A percentile compares a stretch with the other conserved stretches of the same genome.
Conservation (phyloP, 257 asterid genomes). For the Oldenlandia corymbosa region DNA sequence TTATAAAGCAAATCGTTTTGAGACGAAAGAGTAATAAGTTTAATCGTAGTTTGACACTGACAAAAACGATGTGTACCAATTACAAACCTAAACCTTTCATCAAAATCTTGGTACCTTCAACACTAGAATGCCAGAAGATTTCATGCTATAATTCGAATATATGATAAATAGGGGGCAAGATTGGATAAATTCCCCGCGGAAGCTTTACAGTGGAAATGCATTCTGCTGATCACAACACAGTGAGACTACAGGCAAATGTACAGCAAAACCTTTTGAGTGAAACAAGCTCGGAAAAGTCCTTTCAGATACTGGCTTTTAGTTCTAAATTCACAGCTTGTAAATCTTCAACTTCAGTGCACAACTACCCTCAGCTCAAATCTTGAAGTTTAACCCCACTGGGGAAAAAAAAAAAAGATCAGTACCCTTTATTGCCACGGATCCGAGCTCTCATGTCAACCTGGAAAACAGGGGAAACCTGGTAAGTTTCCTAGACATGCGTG, state of each 20-base stretch:
- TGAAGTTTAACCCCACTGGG: neutral
- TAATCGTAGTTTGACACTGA: too few relatives aligned
- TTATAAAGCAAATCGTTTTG: too few relatives aligned
- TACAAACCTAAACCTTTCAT: too few relatives aligned
- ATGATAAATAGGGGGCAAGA: neutral
- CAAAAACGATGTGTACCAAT: too few relatives aligned
- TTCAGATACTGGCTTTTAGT: neutral
- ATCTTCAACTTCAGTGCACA: slow-evolving; percentile 16
- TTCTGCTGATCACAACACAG: neutral
- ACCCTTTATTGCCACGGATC: slow-evolving; percentile 93
- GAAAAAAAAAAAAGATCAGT: slow-evolving; percentile 27
- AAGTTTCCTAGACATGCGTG: neutral
- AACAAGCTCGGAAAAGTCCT: neutral
- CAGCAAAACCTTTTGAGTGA: too few relatives aligned
- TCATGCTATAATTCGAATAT: neutral
- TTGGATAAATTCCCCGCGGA: neutral
- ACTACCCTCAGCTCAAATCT: neutral
- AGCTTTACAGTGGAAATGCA: slow-evolving; percentile 1
- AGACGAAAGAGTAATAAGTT: too few relatives aligned
- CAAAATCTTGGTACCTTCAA: too few relatives aligned
- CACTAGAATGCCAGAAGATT: too few relatives aligned
- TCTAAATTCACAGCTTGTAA: neutral
- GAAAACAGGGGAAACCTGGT: slow-evolving; percentile 9
- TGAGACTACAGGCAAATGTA: neutral
- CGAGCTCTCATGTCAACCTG: slow-evolving; percentile 98